Base-by-base conservation (phyloP, 495 filamentous ascomycete species). In the Hyaloscypha finlandica region DNA sequence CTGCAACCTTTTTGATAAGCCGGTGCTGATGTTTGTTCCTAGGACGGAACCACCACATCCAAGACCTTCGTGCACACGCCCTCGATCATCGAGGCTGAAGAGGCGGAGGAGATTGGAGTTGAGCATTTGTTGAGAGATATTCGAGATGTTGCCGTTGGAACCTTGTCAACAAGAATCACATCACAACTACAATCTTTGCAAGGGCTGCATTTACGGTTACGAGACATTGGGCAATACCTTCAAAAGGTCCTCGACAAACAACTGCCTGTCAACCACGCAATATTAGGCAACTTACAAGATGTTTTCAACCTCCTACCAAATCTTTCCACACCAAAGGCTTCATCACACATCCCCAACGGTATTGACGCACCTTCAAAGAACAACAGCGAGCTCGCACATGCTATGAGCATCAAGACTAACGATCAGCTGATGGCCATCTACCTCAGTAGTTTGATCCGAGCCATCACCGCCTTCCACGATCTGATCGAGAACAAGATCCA, bases 401-500 rank as follows among this genome's bases (percentile, higher is more conserved):
- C 96, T 32, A 96, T 99, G 96, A 96, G 92, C 77, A 85, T 97
- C 77, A 99, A 99, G 88, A 97, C 96, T 66, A 98, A 99, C 74
- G 95, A 99, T 77, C 95, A 99, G 81, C 84, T 99, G 67, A 97
- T 99, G 88, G 87, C 93, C 48, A 98, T 99, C 75, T 99, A 99
- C 77, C 83, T 99, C 65, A 94, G 91, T 78, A 95, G 91, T 79
- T 81, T 99, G 81, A 97, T 99, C 80, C 87, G 95, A 51, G 96
- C 96, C 35, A 98, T 99, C 73, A 98, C 95, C 8, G 96, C 95
- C 16, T 99, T 98, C 88, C 95, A 99, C 77, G 95, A 99, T 78
- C 81, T 99, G 69, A 99, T 99, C 73, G 95, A 99, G 84, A 99
- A 99, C 81, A 99, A 99, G 89, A 97, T 98, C 68, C 95, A 98